Conservation (phyloP, 208 protist species). For the Wallacemonas sp. region DNA sequence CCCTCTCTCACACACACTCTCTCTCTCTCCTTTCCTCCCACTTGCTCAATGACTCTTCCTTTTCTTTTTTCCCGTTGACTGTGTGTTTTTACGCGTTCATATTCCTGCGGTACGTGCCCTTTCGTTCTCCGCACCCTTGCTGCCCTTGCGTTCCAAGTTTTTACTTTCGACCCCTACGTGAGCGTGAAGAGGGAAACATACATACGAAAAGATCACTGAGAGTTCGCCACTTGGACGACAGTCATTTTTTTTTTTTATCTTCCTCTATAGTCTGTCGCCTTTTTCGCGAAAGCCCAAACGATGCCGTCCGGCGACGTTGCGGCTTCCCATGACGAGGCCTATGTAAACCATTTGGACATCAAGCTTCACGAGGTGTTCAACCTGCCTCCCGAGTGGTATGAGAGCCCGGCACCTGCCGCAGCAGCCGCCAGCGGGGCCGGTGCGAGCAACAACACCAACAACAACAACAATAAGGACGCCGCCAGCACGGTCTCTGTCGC, state of each 20-base stretch:
- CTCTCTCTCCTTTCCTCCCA: slow-evolving; percentile 3
- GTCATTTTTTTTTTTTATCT: too few relatives aligned
- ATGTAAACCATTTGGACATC: slow-evolving; percentile 80
- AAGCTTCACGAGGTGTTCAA: slow-evolving; percentile 63
- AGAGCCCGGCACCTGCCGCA: slow-evolving; percentile 20
- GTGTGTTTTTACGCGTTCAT: not conserved
- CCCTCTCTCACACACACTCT: slow-evolving; percentile 4
- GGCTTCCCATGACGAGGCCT: slow-evolving; percentile 5
- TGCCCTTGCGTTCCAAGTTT: too few relatives aligned
- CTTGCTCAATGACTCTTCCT: not conserved
- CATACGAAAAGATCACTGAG: too few relatives aligned
- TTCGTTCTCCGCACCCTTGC: too few relatives aligned
- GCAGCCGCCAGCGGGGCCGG: slow-evolving; percentile 11
- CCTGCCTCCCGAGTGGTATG: slow-evolving; percentile 65
- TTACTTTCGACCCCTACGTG: too few relatives aligned
- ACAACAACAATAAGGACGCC: slow-evolving; percentile 7
- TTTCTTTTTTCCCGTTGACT: not conserved
- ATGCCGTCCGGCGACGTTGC: not conserved
- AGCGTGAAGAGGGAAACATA: too few relatives aligned
- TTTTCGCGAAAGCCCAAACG: not conserved
- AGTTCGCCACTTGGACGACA: too few relatives aligned
- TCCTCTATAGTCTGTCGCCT: not conserved
- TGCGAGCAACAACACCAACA: not conserved
- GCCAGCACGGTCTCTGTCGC: slow-evolving; percentile 7
- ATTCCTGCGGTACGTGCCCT: too few relatives aligned